Conservation (phyloP, 352 stramenopile genomes). For the Elongisporangium senticosum region DNA sequence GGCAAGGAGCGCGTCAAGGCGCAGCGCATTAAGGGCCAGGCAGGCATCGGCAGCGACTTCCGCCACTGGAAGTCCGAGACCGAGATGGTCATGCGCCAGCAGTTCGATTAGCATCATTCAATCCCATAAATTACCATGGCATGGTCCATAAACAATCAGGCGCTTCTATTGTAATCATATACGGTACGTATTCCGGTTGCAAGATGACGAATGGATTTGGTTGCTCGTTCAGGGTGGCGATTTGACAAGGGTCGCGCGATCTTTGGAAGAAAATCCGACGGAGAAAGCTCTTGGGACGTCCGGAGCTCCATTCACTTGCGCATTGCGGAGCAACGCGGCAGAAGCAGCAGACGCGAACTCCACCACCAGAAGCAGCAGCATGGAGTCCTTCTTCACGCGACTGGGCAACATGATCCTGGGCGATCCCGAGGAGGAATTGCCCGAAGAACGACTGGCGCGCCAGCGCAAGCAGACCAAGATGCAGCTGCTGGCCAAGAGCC, state of each 20-base stretch:
- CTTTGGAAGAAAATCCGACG: constrained; percentile 3
- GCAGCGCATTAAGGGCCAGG: constrained; percentile 63
- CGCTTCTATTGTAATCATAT: not conserved
- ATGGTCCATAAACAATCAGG: not conserved
- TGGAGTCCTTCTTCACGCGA: constrained; percentile 56
- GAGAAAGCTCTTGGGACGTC: constrained; percentile 1
- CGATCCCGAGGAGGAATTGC: constrained; percentile 49
- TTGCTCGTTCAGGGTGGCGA: not conserved
- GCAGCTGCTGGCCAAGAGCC: constrained; percentile 66
- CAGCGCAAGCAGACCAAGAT: constrained; percentile 48
- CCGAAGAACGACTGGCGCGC: constrained; percentile 33
- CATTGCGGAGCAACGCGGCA: not conserved
- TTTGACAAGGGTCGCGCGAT: constrained; percentile 8
- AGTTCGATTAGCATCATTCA: constrained; percentile 45
- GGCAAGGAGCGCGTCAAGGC: constrained; percentile 73
- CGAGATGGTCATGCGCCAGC: constrained; percentile 74
- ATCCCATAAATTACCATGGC: not conserved
- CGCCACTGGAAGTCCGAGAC: constrained; percentile 70
- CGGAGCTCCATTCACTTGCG: not conserved
- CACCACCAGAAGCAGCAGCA: constrained; percentile 7
- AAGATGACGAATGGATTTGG: not conserved
- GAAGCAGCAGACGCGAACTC: not conserved
- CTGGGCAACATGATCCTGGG: constrained; percentile 39
- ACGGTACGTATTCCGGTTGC: not conserved
- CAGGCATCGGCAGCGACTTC: constrained; percentile 75